A percentile compares a stretch with the other conserved stretches of the same genome.
Evolutionary conservation across 192 early-diverging fungal species (phyloP).

Genomic region (Paraglomus occultum): DNA sequence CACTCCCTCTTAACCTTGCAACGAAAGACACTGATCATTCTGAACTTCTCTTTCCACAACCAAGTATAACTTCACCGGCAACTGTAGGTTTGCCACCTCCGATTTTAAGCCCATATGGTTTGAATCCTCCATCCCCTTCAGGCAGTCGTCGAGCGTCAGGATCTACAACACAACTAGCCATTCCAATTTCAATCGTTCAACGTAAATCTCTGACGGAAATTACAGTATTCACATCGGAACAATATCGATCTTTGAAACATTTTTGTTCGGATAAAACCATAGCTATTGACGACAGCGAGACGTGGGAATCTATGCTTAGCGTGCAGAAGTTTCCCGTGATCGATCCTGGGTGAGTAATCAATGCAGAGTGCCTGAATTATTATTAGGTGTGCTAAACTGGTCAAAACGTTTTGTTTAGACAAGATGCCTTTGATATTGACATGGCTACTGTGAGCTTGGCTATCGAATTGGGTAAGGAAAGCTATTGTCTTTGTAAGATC

Average conservation of each 20-base stretch:
- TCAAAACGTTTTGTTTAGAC: conserved; percentile 40
- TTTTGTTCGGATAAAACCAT: conserved; percentile 14
- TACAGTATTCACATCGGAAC: conserved; percentile 6
- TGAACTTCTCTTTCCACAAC: conserved; percentile 1
- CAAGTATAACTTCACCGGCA: conserved; percentile 2
- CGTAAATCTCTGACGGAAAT: conserved; percentile 20
- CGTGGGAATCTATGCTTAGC: conserved; percentile 37
- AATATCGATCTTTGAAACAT: conserved; percentile 10
- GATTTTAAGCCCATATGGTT: neutral
- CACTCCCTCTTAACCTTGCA: neutral
- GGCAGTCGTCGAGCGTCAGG: neutral
- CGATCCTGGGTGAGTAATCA: conserved; percentile 37
- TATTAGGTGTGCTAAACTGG: neutral
- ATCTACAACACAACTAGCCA: neutral
- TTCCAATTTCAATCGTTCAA: neutral
- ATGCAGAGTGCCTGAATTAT: neutral
- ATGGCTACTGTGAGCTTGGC: conserved; percentile 62
- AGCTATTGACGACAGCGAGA: conserved; percentile 29
- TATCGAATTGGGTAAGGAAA: conserved; percentile 56
- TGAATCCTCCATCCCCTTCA: neutral
- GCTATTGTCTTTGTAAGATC: neutral
- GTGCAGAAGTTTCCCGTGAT: conserved; percentile 41
- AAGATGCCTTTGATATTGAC: conserved; percentile 71
- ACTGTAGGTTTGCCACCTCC: neutral
- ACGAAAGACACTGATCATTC: neutral